A percentile compares a stretch with the other conserved stretches of the same genome.
Evolutionary conservation across 106 monocot species (phyloP).

Genomic region (Posidonia australis): DNA sequence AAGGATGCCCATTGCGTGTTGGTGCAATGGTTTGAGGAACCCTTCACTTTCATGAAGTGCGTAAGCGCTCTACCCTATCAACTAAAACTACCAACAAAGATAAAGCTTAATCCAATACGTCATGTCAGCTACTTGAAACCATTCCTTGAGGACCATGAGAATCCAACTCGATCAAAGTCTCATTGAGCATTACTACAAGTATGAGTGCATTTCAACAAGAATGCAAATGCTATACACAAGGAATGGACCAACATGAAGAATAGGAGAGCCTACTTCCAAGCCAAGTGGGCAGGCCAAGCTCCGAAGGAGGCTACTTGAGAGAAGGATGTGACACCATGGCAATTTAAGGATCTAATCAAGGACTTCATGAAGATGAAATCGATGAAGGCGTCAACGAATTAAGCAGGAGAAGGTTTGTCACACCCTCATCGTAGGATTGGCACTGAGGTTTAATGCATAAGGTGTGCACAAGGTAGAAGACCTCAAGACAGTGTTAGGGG

Average conservation of each 20-base stretch:
- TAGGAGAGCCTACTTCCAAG: background rate
- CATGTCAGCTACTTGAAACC: too few relatives aligned
- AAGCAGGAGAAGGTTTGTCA: background rate
- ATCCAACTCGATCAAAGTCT: background rate
- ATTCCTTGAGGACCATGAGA: background rate
- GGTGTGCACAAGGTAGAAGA: too few relatives aligned
- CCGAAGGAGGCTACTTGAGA: too few relatives aligned
- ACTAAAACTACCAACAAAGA: too few relatives aligned
- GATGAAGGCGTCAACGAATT: background rate
- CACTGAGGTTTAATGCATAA: too few relatives aligned
- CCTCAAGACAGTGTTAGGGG: too few relatives aligned
- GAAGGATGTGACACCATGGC: background rate
- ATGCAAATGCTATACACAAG: background rate
- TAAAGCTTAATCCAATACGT: too few relatives aligned
- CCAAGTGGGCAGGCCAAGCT: too few relatives aligned
- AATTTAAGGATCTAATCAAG: background rate
- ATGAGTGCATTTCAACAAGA: background rate
- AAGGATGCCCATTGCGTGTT: background rate
- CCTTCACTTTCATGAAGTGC: background rate
- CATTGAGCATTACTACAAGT: too few relatives aligned
- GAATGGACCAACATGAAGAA: background rate
- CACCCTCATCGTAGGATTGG: too few relatives aligned
- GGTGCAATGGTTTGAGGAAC: background rate
- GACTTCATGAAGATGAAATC: background rate
- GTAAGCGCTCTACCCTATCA: background rate